Evolutionary conservation across 495 filamentous ascomycete species (phyloP), one percentile per base, ranked within the genome.

Genomic region (Penicillium manginii): DNA sequence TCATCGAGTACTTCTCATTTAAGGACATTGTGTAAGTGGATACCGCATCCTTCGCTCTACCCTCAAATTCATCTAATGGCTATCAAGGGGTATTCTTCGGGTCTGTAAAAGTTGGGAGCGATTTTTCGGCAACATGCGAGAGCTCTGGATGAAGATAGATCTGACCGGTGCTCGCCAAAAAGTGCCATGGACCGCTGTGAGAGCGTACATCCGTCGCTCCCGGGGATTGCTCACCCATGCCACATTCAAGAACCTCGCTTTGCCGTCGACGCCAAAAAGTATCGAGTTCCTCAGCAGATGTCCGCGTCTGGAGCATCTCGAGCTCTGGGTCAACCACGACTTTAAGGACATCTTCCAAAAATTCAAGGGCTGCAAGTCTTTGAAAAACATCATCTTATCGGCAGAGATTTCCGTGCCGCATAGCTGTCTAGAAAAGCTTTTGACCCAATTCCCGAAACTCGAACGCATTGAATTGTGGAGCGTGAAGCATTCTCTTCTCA

Each of bases 71-170:
- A 2, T 29, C 61, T 62, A 22, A 65, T 39, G 0, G 1, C 18
- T 9, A 4, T 22, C 7, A 23, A 83, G 82, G 12, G 73, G 67
- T 32, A 76, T 81, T 37, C 66, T 82, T 8, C 76, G 81, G 0
- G 84, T 88, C 7, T 83, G 77, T 9, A 82, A 79, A 66, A 54
- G 63, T 50, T 88, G 85, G 85, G 65, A 73, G 15, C 57, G 60
- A 4, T 78, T 83, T 37, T 64, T 86, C 4, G 68, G 66, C 35
- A 76, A 74, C 1, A 62, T 73, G 40, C 69, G 75, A 0, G 57
- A 66, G 9, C 65, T 85, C 0, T 88, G 84, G 84, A 75, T 67
- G 55, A 56, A 78, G 39, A 63, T 88, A 9, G 82, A 86, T 55
- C 70, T 87, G 22, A 75, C 73, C 4, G 61, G 62, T 1, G 79